Conservation (phyloP, 768 basidiomycete species). For the Boletus reticuloceps region DNA sequence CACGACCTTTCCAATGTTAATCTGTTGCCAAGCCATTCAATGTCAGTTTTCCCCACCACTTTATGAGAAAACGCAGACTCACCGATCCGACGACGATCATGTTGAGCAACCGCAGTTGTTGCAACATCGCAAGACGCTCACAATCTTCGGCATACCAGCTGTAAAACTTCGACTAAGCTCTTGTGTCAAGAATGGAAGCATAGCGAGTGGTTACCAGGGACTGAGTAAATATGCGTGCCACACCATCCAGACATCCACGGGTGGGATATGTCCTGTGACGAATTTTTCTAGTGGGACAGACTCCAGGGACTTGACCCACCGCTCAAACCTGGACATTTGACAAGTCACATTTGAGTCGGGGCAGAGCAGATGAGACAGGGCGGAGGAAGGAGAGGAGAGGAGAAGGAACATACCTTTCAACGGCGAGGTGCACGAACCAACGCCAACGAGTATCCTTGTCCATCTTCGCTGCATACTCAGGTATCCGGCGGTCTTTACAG, state of each 20-base stretch:
- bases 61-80: slow-evolving; percentile 1
- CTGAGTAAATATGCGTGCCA: slow-evolving; percentile 42
- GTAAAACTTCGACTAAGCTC: neutral
- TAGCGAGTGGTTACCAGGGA: slow-evolving; percentile 27
- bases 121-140: slow-evolving; percentile 26
- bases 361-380: too few relatives aligned
- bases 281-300: slow-evolving; percentile 26
- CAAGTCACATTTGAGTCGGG: neutral
- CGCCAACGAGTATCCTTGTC: slow-evolving; percentile 32
- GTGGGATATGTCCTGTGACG: slow-evolving; percentile 29
- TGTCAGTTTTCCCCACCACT: neutral
- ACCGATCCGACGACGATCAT: slow-evolving; percentile 30
- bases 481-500: slow-evolving; percentile 26
- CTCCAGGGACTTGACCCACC: slow-evolving; percentile 29
- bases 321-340: slow-evolving; percentile 30
- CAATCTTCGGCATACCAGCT: slow-evolving; percentile 36
- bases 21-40: slow-evolving; percentile 12
- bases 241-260: slow-evolving; percentile 42
- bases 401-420: slow-evolving; percentile 31
- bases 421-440: slow-evolving; percentile 40
- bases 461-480: slow-evolving; percentile 23
- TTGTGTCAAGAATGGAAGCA: neutral
- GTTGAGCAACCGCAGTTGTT: slow-evolving; percentile 27
- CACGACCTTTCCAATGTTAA: slow-evolving; percentile 21
- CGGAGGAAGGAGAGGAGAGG: neutral